Evolutionary conservation across 371 early-diverging fungal genomes (phyloP).

Genomic region (Lichtheimia ornata): DNA sequence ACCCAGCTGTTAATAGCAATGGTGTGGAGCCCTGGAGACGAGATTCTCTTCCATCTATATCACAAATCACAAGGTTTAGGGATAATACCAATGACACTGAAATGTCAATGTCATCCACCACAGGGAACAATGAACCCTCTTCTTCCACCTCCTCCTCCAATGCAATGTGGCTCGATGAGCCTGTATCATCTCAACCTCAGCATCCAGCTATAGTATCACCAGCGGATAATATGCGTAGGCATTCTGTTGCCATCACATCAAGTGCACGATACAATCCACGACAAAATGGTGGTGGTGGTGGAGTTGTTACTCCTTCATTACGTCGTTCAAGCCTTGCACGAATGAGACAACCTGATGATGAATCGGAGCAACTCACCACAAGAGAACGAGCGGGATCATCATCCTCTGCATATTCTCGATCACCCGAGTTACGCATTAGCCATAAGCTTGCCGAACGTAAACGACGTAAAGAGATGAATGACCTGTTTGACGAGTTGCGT

Average conservation of each 20-base stretch:
- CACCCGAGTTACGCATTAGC: constrained; percentile 61
- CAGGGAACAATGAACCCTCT: neutral
- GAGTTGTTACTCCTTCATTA: neutral
- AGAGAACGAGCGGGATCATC: neutral
- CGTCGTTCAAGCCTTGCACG: constrained; percentile 5
- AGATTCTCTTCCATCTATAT: constrained; percentile 41
- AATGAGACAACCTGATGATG: neutral
- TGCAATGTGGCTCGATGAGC: constrained; percentile 20
- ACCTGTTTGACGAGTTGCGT: constrained; percentile 76
- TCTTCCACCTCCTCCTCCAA: constrained; percentile 2
- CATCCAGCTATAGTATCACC: neutral
- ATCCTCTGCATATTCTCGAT: constrained; percentile 46
- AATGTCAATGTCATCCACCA: constrained; percentile 7
- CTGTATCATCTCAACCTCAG: neutral
- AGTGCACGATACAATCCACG: neutral
- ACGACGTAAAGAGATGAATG: constrained; percentile 80
- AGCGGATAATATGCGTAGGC: constrained; percentile 15
- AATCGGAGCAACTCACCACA: neutral
- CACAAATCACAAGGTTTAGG: constrained; percentile 27
- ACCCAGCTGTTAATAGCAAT: neutral
- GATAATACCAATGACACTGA: constrained; percentile 3
- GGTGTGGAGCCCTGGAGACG: constrained; percentile 24
- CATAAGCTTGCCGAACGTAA: constrained; percentile 83
- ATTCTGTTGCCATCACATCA: constrained; percentile 22
- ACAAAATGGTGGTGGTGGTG: neutral